Conservation (phyloP, 768 basidiomycete genomes). For the Udeniomyces megalosporus region DNA sequence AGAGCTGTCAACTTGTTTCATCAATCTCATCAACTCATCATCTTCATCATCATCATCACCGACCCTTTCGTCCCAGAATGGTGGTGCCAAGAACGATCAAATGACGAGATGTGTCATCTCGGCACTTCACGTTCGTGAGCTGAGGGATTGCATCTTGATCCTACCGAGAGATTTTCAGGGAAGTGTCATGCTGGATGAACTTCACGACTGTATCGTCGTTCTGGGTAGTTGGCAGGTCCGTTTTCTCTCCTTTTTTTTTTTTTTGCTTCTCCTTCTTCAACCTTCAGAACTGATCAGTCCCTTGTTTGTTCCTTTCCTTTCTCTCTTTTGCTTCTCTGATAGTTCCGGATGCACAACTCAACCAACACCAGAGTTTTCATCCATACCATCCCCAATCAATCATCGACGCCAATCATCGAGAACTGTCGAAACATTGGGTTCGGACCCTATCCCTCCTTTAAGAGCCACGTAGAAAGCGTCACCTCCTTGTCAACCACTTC, state of each 20-base stretch:
- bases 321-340: neutral
- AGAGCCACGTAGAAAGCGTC: no score
- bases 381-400: neutral
- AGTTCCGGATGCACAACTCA: constrained; percentile 5
- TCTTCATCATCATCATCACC: neutral
- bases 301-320: no score
- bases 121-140: neutral
- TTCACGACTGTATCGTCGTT: neutral
- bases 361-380: neutral
- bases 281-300: no score
- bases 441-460: no score
- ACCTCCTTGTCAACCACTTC: neutral
- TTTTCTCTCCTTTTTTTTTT: neutral
- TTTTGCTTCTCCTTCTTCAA: neutral
- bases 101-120: no score
- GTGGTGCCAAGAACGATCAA: no score
- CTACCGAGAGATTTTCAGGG: neutral
- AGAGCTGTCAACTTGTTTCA: neutral
- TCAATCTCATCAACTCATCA: neutral
- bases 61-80: neutral
- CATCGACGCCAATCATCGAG: constrained; percentile 3
- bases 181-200: neutral
- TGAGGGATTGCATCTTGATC: neutral
- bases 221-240: constrained; percentile 3
- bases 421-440: neutral